Evolutionary conservation across 345 rosid genomes (phyloP).

Genomic region (Angophora floribunda): DNA sequence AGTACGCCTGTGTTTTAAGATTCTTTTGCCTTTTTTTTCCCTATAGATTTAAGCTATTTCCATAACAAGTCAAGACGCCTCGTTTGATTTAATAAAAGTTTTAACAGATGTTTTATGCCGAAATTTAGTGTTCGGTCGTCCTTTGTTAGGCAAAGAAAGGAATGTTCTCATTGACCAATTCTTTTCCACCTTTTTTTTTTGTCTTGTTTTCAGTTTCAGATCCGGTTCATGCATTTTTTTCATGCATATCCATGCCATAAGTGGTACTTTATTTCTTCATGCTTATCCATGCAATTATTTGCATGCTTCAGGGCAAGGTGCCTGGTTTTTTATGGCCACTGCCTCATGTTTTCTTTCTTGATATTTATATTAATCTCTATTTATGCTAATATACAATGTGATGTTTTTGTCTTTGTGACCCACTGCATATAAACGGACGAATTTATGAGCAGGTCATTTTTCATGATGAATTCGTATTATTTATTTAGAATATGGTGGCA

Average conservation of each 20-base stretch:
- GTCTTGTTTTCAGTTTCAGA: not conserved
- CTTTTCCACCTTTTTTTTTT: not conserved
- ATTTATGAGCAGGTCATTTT: not conserved
- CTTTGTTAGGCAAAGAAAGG: not conserved
- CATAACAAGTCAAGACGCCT: not conserved
- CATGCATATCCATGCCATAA: not conserved
- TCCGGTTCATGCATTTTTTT: not conserved
- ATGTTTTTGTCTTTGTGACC: not conserved
- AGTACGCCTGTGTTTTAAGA: not conserved
- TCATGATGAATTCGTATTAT: not conserved
- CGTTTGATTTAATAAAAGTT: not conserved
- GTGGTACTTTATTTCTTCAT: not conserved
- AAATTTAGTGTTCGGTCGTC: not conserved
- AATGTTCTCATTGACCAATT: not conserved
- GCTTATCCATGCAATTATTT: not conserved
- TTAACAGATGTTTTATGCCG: not conserved
- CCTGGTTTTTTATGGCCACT: not conserved
- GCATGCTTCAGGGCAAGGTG: not conserved
- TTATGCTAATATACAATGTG: not conserved
- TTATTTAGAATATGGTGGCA: not conserved
- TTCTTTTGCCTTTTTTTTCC: not conserved
- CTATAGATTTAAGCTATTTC: not conserved
- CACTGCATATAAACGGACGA: not conserved
- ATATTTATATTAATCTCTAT: not conserved
- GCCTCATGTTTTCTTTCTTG: not conserved